Evolutionary conservation across 768 basidiomycete genomes (phyloP), one percentile per base, ranked within the genome.

Genomic region (Hysterangium stoloniferum): DNA sequence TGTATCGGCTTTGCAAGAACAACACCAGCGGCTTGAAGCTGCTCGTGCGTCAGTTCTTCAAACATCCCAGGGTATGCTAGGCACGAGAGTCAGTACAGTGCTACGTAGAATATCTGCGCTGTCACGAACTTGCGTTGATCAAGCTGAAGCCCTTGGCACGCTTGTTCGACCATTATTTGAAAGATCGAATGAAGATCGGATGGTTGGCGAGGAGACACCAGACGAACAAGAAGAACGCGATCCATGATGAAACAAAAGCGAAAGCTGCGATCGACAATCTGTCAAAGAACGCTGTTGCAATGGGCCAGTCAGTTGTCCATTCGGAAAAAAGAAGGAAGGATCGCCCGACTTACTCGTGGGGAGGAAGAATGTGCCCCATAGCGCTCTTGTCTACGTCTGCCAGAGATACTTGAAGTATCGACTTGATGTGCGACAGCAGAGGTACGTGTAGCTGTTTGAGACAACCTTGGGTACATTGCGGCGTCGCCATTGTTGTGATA

Each of bases 211-310:
- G 3, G 4, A 59, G 22, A 41, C 58, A 59, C 46, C 46, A 56
- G 25, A 56, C 28, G 20, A 59, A 27, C 7, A 59, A 32, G 31
- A 36, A 37, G 17, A 53, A 53, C 7, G 57, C 51, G 35, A 59
- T 58, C 43, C 47, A 38, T 12, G 56, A 56, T 4, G 58, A 52
- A 8, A 54, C 51, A 28, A 56, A 32, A 15, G 58, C 54, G 31
- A 59, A 56, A 8, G 52, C 57, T 17, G 54, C 31, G 33, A 59
- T 53, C 8, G 57, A 50, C 2, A 57, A 24, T 28, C 47, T 15
- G 44, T 59, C 58, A n/a, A 57, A 42, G 15, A 56, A 15, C 6
- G 58, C 58, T 59, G 34, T 19, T n/a, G n/a, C n/a, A n/a, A n/a
- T n/a, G n/a, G n/a, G 19, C 27, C 22, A 28, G 24, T 29, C 31